Evolutionary conservation across 2,329 filamentous ascomycete genomes (phyloP).

Genomic region (Fusarium nurragi): DNA sequence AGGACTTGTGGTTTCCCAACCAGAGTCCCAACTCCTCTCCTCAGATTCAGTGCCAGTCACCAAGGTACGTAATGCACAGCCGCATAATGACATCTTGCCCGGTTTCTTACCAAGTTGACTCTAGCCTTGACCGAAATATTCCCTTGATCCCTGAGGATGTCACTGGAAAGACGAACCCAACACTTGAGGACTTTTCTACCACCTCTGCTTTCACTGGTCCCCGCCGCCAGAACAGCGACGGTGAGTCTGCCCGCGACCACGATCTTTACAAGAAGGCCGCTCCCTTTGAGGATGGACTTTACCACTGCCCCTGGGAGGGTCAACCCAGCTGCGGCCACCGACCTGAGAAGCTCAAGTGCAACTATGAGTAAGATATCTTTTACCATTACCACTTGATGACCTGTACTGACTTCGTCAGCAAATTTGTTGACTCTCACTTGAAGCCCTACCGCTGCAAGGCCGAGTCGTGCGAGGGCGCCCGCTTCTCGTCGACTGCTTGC

Average conservation of each 20-base stretch:
- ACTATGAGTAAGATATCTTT: conserved; percentile 83
- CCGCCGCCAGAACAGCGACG: conserved; percentile 61
- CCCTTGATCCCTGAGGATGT: conserved; percentile 45
- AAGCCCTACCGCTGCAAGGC: conserved; percentile 97
- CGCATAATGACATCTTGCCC: conserved; percentile 1
- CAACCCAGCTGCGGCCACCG: conserved; percentile 81
- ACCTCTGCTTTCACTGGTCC: conserved; percentile 53
- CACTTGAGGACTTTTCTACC: conserved; percentile 45
- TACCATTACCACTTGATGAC: background rate
- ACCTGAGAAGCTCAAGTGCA: conserved; percentile 97
- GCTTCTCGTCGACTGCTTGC: conserved; percentile 95
- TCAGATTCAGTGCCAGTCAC: conserved; percentile 60
- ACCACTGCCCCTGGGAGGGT: conserved; percentile 90
- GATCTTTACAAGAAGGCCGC: conserved; percentile 74
- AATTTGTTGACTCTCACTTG: conserved; percentile 95
- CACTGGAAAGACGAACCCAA: conserved; percentile 36
- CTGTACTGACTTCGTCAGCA: conserved; percentile 65
- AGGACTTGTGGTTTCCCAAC: conserved; percentile 57
- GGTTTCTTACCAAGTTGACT: conserved; percentile 38
- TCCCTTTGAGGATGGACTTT: conserved; percentile 78
- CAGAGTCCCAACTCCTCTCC: conserved; percentile 59
- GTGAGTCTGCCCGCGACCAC: conserved; percentile 71
- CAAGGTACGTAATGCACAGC: conserved; percentile 58
- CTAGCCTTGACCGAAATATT: conserved; percentile 48
- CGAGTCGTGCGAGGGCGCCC: conserved; percentile 81